These are phyloP conservation scores for Strobilomyces dryophilus DNA, from an alignment of 768 basidiomycete species.

Conservation along the genomic window DNA sequence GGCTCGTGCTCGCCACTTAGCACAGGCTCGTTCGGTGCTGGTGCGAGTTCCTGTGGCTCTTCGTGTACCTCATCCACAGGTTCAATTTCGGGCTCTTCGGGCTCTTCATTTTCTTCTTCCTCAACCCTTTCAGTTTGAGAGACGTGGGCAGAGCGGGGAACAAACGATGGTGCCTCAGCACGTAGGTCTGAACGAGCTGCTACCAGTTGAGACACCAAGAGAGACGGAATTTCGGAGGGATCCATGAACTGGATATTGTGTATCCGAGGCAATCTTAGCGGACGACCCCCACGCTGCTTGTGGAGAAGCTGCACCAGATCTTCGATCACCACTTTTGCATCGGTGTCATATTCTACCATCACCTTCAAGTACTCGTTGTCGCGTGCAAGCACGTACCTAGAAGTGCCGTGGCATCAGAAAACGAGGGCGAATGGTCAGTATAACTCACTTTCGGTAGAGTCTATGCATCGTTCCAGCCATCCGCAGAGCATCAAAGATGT, in stretches of 20 bases:
- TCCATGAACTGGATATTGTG: constrained; percentile 30
- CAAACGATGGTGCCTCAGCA: constrained; percentile 15
- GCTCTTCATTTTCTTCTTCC: constrained; percentile 1
- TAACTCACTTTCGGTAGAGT: constrained; percentile 9
- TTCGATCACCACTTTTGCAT: constrained; percentile 7
- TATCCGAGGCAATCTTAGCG: constrained; percentile 14
- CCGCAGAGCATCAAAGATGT: constrained; percentile 9
- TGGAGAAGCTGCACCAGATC: constrained; percentile 27
- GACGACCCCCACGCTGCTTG: background rate
- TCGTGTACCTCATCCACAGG: constrained; percentile 7
- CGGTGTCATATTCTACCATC: constrained; percentile 13
- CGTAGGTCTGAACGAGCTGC: constrained; percentile 12
- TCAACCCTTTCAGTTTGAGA: background rate
- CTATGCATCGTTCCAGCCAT: background rate
- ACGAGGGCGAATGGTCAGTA: background rate
- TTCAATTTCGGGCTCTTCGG: background rate
- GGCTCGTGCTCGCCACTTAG: constrained; percentile 16
- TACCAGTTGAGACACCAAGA: constrained; percentile 22
- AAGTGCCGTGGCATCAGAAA: background rate
- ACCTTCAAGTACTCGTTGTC: constrained; percentile 12
- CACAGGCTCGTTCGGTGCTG: constrained; percentile 8
- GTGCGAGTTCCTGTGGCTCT: constrained; percentile 10
- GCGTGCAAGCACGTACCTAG: background rate
- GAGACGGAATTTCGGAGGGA: constrained; percentile 27
- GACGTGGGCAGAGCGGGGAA: constrained; percentile 6